Evolutionary conservation across 202 grass and related monocot genomes (phyloP), one percentile per base, ranked within the genome.

Genomic region (Saccharum hybrid): DNA sequence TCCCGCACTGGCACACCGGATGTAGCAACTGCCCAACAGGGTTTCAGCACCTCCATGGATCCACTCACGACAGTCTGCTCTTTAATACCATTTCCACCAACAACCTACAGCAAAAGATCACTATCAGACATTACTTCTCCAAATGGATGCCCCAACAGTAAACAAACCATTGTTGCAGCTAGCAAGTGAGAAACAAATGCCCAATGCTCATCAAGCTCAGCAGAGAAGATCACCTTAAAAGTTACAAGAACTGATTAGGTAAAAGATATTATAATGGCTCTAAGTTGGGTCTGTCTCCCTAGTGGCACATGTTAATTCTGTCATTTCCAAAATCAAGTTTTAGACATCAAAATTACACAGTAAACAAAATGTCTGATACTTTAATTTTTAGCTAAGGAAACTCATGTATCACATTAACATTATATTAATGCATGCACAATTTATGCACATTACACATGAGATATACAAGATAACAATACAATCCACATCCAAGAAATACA

Each of bases 11-110:
- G 96, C 59, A 98, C 96, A 68, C 96, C 96, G 8, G 96, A 98
- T 51, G 96, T 95, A 31, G 93, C 96, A 65, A 98, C 93, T 85
- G 96, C 96, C 96, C 96, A 98, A 88, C 96, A 98, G 4, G 96
- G 96, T 82, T 90, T 93, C 45, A 98, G 66, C 38, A 98, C 91
- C 49, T 98, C 96, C 88, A 93, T 93, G 9, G 93, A 95, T 30
- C 96, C 96, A 45, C 89, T 95, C 26, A 94, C 86, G 81, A 98
- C 92, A 83, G 90, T 91, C 85, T 93, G 89, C 75, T 98, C 93
- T 71, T 71, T 81, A 43, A 85, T 84, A 22, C 96, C 93, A 65
- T 96, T 90, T 84, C 82, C 88, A 63, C 96, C 96, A 56, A 98
- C 90, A 68, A 95, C 92, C 96, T 98, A 76, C 49, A 90, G 21